These are phyloP conservation scores for Oemleria cerasiformis DNA, from an alignment of 306 rosid species.

Conservation along the genomic window DNA sequence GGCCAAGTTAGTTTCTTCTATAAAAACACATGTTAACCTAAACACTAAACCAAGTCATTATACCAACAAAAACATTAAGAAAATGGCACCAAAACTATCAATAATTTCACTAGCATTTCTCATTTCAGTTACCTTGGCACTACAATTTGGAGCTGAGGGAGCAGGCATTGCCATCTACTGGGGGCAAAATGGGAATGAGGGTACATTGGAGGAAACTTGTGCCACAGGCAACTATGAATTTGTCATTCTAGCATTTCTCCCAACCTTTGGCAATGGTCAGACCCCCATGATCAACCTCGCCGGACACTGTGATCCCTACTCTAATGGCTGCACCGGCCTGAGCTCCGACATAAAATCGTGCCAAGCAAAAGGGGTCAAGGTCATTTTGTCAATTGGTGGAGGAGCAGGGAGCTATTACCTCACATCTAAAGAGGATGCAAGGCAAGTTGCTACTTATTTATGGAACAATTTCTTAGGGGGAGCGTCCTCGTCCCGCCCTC, in stretches of 20 bases:
- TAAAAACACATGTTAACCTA: constrained; percentile 3
- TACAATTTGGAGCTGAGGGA: constrained; percentile 13
- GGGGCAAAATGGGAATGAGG: constrained; percentile 53
- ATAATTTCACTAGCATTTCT: constrained; percentile 29
- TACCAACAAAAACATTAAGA: constrained; percentile 33
- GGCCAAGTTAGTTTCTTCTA: not conserved
- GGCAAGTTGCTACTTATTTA: constrained; percentile 42
- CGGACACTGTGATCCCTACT: constrained; percentile 48
- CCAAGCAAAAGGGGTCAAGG: constrained; percentile 44
- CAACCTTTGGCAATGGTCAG: constrained; percentile 49
- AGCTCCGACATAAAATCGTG: constrained; percentile 43
- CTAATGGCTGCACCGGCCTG: constrained; percentile 36
- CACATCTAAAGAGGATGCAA: constrained; percentile 44
- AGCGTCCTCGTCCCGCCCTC: constrained; percentile 41
- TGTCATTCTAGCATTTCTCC: constrained; percentile 43
- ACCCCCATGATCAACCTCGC: constrained; percentile 42
- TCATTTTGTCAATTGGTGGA: constrained; percentile 56
- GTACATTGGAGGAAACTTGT: constrained; percentile 45
- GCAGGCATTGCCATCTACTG: constrained; percentile 44
- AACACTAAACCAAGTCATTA: constrained; percentile 15
- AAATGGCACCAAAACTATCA: constrained; percentile 31
- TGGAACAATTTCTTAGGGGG: constrained; percentile 70
- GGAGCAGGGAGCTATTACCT: constrained; percentile 51
- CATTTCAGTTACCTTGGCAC: constrained; percentile 6
- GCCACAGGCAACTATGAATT: constrained; percentile 46